Conservation (phyloP, 73 alveolate genomes). For the Paraurostyla sp. region DNA sequence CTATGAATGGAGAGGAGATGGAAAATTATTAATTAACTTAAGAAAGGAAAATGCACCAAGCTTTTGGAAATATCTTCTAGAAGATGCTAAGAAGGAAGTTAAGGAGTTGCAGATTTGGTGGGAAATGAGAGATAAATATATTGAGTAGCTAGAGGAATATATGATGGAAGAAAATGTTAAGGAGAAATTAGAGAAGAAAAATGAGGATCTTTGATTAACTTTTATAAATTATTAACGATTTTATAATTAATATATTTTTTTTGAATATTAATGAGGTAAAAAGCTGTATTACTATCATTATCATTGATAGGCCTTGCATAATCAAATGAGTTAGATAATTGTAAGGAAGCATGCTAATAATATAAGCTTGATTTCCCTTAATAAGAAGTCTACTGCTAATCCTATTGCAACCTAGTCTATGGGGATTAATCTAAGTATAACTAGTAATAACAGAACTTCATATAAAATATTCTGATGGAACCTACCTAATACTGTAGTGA, state of each 20-base stretch:
- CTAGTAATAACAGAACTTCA: background rate
- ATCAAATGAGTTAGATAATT: too few species aligned
- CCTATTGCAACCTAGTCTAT: background rate
- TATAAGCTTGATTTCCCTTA: too few species aligned
- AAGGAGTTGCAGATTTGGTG: conserved; percentile 51
- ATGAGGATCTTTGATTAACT: background rate
- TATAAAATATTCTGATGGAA: conserved; percentile 21
- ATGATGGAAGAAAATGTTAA: conserved; percentile 54
- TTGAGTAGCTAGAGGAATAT: conserved; percentile 50
- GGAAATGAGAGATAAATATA: conserved; percentile 55
- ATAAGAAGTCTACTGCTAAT: background rate
- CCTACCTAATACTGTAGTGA: background rate
- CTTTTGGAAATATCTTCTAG: conserved; percentile 26
- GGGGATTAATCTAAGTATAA: too few species aligned
- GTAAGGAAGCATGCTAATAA: too few species aligned
- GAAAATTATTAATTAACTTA: background rate
- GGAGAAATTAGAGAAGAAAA: background rate
- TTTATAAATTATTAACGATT: background rate
- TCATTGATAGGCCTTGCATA: too few species aligned
- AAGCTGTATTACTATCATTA: too few species aligned
- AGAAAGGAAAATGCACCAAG: conserved; percentile 30
- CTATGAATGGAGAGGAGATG: conserved; percentile 53
- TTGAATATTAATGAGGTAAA: background rate
- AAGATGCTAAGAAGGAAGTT: conserved; percentile 31
- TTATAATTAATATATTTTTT: background rate